Base-by-base conservation (phyloP, 1,284 basidiomycete genomes). In the Serendipita sp. region DNA sequence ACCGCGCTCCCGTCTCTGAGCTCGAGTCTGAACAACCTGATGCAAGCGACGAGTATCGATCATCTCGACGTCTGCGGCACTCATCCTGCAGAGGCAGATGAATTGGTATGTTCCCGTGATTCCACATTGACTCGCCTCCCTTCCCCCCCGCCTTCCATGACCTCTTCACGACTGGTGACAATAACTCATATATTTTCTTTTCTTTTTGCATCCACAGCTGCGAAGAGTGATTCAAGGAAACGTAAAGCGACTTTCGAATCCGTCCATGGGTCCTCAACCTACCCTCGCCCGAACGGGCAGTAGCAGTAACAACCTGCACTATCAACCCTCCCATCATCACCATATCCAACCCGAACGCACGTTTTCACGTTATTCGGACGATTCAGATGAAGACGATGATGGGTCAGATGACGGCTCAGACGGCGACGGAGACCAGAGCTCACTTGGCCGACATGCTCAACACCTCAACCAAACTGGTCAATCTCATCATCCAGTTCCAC, bases 1-100 rank as follows among this genome's bases (percentile, higher is more conserved):
- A 58, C 53, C n/a, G 53, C 53, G n/a, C 53, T 58, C 53, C 53
- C 53, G 10, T 58, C 53, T 8, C 53, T 58, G 5, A 58, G 53
- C 53, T 58, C 53, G 26, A 26, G 22, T 22, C 34, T 58, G 22
- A 58, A 58, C 53, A 58, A 58, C 29, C 3, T 58, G 5, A 10
- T 26, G 12, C 8, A 12, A 30, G 53, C 53, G 10, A 58, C 53
- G 5, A 58, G 53, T 26, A 58, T 58, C n/a, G 53, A 35, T 30
- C 26, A 58, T 34, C 26, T 58, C 53, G 53, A 58, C n/a, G 32
- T 58, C 34, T 29, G 22, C 3, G 53, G 53, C 34, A 58, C 53
- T n/a, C 53, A 34, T 10, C n/a, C 53, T 29, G 26, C 53, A 58
- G 53, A 58, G 26, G 53, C 53, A 8, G 53, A 58, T 30, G 53